A percentile compares a stretch with the other conserved stretches of the same genome.
Conservation (phyloP, 306 rosid species). For the Rubus idaeus region DNA sequence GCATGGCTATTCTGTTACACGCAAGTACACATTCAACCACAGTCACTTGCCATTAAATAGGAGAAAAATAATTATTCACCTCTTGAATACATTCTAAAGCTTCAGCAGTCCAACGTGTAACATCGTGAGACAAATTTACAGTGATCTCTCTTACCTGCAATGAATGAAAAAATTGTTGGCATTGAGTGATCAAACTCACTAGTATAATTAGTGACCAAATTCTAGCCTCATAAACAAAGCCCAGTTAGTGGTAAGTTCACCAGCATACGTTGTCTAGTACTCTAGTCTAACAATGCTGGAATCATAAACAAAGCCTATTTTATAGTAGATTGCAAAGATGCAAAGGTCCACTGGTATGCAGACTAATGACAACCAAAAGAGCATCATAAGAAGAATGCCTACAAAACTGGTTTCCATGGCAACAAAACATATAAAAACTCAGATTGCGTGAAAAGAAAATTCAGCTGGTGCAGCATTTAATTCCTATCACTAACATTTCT, state of each 20-base stretch:
- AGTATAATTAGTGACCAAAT: constrained; percentile 1
- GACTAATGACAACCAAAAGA: neutral
- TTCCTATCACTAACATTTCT: constrained; percentile 1
- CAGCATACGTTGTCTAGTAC: neutral
- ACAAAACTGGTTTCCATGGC: neutral
- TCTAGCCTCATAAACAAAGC: constrained; percentile 1
- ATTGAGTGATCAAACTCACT: neutral
- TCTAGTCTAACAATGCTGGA: neutral
- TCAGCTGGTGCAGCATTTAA: neutral
- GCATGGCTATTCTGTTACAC: constrained; percentile 12
- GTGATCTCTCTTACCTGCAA: constrained; percentile 63
- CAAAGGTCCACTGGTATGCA: neutral
- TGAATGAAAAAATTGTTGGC: constrained; percentile 12
- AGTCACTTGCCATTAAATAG: constrained; percentile 15
- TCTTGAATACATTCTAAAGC: constrained; percentile 76
- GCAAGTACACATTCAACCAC: constrained; percentile 5
- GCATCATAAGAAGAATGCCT: neutral
- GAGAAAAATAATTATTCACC: constrained; percentile 42
- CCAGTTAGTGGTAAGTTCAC: neutral
- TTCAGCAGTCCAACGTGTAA: constrained; percentile 72
- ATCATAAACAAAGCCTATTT: neutral
- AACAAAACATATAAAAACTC: neutral
- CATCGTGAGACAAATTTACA: constrained; percentile 29
- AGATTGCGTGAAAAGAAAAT: neutral
- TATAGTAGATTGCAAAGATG: neutral